Base-by-base conservation (phyloP, 2,329 filamentous ascomycete species). In the Acephala macrosclerotiorum region DNA sequence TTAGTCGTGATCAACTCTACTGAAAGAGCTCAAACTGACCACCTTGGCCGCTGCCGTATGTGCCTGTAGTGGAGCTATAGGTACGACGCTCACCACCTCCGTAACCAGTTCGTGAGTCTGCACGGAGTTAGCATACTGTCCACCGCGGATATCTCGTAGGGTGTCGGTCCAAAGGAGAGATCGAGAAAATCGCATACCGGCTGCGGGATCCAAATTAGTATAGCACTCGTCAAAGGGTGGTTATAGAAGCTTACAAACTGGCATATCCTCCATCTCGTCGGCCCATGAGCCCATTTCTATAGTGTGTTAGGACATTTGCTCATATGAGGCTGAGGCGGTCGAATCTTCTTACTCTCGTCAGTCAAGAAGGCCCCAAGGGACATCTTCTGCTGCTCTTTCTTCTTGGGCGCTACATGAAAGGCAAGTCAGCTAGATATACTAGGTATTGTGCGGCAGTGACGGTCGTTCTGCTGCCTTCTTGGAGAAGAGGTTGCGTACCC, bases 321-420 rank as follows among this genome's bases (percentile, higher is more conserved):
- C 61, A 57, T 66, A 65, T 66, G 35, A 36, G 66, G 77, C 73
- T 69, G 61, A 35, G 63, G 76, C 71, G 64, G 58, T 29, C 33
- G 38, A 51, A 40, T 49, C 42, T 59, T 85, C 93, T 82, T 87
- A 97, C 95, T 90, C 81, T 93, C 87, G 81, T 97, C 93, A 79
- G 87, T 87, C 85, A 99, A 88, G 88, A 99, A 99, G 83, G 93
- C 92, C 86, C 93, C 93, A 79, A 98, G 90, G 85, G 92, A 93
- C 92, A 99, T 95, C 87, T 96, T 99, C 89, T 97, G 91, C 81
- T 89, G 86, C 83, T 97, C 75, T 85, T 93, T 92, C 85, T 93
- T 92, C 81, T 94, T 92, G 74, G 94, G 95, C 87, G 92, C 94
- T 97, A 77, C 67, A 78, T 61, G 68, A 67, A 61, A 73, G 68